Percentiles rank a stretch among this genome's conserved stretches.
Evolutionary conservation across 2,329 filamentous ascomycete species (phyloP).

Genomic region (Pezicula neosporulosa): DNA sequence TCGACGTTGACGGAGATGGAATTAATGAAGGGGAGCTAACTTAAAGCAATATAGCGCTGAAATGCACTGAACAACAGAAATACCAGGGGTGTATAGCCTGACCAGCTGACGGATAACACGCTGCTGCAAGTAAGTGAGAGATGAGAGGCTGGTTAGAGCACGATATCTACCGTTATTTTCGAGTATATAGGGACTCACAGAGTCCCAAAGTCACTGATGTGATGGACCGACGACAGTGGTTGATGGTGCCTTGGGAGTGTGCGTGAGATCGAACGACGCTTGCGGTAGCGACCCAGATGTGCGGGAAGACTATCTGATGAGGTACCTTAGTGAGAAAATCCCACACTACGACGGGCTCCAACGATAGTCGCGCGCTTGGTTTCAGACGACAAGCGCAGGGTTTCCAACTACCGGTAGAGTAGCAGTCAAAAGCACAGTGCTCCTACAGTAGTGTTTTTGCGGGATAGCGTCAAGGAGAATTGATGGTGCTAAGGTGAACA

Average conservation of each 20-base stretch:
- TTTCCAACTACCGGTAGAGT: background rate
- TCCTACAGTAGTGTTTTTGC: conserved; percentile 1
- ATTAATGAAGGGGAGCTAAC: conserved; percentile 17
- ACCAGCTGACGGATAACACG: conserved; percentile 3
- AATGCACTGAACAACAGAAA: conserved; percentile 6
- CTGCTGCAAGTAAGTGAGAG: background rate
- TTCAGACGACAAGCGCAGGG: conserved; percentile 3
- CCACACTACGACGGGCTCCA: background rate
- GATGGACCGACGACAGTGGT: background rate
- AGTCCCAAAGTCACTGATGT: background rate
- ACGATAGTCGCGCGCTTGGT: conserved; percentile 11
- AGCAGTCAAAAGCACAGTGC: too few relatives aligned
- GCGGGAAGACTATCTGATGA: conserved; percentile 18
- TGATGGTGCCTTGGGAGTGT: background rate
- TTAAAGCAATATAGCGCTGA: conserved; percentile 16
- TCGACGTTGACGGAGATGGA: background rate
- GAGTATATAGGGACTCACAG: background rate
- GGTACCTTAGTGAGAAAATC: conserved; percentile 5
- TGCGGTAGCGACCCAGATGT: conserved; percentile 22
- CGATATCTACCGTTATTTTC: background rate
- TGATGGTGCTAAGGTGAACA: background rate
- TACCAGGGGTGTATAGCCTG: conserved; percentile 12
- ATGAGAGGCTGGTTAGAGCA: background rate
- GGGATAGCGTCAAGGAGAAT: background rate
- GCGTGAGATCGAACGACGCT: conserved; percentile 14